phyloP scores from a whole-genome alignment of 2,329 filamentous ascomycete genomes.

The Colletotrichum sp. region DNA sequence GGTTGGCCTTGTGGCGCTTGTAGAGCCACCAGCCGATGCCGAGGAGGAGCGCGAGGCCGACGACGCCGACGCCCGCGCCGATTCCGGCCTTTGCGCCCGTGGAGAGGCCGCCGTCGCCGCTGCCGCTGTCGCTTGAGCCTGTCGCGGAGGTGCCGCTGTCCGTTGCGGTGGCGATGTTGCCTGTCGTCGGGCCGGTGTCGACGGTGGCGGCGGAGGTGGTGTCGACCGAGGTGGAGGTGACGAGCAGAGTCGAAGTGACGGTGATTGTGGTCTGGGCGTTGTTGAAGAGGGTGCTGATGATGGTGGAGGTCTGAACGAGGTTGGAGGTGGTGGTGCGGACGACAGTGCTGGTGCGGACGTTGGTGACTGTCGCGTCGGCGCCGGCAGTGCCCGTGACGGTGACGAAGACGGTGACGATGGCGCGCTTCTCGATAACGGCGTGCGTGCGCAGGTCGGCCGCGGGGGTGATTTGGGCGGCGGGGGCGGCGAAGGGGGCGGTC shows the following conservation, averaged over 20 bases:
- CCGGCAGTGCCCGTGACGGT: slow-evolving; percentile 38
- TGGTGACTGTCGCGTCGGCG: slow-evolving; percentile 22
- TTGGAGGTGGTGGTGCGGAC: slow-evolving; percentile 33
- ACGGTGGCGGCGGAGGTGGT: slow-evolving; percentile 30
- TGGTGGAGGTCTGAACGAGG: slow-evolving; percentile 29
- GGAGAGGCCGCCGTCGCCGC: slow-evolving; percentile 33
- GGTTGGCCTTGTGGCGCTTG: slow-evolving; percentile 20
- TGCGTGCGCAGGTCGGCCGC: slow-evolving; percentile 24
- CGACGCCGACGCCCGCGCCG: slow-evolving; percentile 43
- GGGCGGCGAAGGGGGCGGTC: slow-evolving; percentile 26
- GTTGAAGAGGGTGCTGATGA: slow-evolving; percentile 21
- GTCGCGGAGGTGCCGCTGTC: neutral
- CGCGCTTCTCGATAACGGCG: slow-evolving; percentile 37
- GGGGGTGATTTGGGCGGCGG: slow-evolving; percentile 17
- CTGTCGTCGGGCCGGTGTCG: slow-evolving; percentile 27
- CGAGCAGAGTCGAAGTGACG: slow-evolving; percentile 38
- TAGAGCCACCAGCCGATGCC: slow-evolving; percentile 21
- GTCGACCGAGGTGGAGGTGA: slow-evolving; percentile 37
- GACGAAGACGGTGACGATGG: slow-evolving; percentile 31
- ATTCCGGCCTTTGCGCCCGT: slow-evolving; percentile 50
- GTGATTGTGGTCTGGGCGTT: slow-evolving; percentile 44
- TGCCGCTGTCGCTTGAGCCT: slow-evolving; percentile 9
- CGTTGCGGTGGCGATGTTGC: slow-evolving; percentile 26
- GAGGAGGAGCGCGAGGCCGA: slow-evolving; percentile 31
- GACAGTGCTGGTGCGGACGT: slow-evolving; percentile 12